phyloP scores from a whole-genome alignment of 2,329 filamentous ascomycete species.

The Colletotrichum somersetense region DNA sequence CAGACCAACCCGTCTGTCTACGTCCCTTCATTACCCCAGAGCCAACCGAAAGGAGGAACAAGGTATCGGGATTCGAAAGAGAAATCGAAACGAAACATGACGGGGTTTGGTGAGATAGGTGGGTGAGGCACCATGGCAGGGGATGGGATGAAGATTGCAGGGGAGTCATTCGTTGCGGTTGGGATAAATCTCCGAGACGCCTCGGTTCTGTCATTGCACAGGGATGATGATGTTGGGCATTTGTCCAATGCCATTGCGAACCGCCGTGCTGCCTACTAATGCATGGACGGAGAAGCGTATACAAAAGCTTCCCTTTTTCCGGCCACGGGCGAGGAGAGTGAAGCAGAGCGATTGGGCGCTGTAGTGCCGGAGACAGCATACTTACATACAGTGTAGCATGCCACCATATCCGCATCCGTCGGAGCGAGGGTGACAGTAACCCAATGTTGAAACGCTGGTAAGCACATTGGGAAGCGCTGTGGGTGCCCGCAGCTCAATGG shows the following conservation, averaged over 20 bases:
- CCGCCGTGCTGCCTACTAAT: background rate
- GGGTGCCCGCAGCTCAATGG: conserved; percentile 26
- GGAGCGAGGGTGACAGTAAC: conserved; percentile 18
- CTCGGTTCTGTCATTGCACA: conserved; percentile 33
- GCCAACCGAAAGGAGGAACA: conserved; percentile 29
- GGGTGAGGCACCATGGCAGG: conserved; percentile 27
- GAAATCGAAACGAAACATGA: conserved; percentile 37
- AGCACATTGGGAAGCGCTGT: conserved; percentile 32
- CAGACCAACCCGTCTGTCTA: conserved; percentile 23
- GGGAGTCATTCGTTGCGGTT: conserved; percentile 32
- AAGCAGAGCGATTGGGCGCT: no score
- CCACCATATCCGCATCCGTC: conserved; percentile 17
- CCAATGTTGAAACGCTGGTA: conserved; percentile 34
- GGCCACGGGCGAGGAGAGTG: background rate
- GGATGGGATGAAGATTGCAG: conserved; percentile 35
- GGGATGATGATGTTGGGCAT: conserved; percentile 7
- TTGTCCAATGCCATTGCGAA: background rate
- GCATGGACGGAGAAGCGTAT: background rate
- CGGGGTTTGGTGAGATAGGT: conserved; percentile 22
- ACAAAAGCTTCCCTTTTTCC: background rate
- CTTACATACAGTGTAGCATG: no score
- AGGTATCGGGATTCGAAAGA: conserved; percentile 20
- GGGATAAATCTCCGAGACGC: conserved; percentile 40
- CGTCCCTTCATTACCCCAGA: conserved; percentile 31
- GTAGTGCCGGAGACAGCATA: no score